phyloP scores from a whole-genome alignment of 2,329 filamentous ascomycete species.

The Hymenoscyphus salicellus region DNA sequence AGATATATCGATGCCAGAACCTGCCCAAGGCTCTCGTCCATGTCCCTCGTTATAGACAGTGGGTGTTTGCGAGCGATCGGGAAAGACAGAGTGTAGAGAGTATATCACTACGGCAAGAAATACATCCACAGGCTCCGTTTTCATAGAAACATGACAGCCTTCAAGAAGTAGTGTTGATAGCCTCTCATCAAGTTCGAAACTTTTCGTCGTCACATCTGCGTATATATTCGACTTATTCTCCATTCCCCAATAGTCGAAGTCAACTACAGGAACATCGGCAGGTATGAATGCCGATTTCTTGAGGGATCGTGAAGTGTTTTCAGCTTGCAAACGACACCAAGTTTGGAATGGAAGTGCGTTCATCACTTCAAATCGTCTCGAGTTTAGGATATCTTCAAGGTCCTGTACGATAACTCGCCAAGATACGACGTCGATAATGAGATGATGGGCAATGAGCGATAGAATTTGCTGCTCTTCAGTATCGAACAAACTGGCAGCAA shows the following conservation, averaged over 20 bases:
- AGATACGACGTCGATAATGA: constrained; percentile 37
- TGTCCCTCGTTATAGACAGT: constrained; percentile 43
- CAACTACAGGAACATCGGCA: constrained; percentile 28
- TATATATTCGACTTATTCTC: constrained; percentile 34
- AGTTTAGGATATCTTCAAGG: constrained; percentile 32
- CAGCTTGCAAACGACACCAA: constrained; percentile 37
- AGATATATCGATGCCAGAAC: constrained; percentile 37
- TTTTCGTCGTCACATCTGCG: constrained; percentile 35
- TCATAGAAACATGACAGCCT: constrained; percentile 33
- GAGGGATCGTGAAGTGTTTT: constrained; percentile 29
- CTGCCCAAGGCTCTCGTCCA: constrained; percentile 40
- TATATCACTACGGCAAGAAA: constrained; percentile 37
- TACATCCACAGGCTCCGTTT: constrained; percentile 41
- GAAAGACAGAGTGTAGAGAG: constrained; percentile 39
- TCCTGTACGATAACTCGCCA: constrained; percentile 40
- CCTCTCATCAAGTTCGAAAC: constrained; percentile 42
- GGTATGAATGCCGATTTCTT: constrained; percentile 32
- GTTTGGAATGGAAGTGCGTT: constrained; percentile 38
- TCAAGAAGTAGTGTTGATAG: constrained; percentile 28
- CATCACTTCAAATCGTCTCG: background rate
- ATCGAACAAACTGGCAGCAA: constrained; percentile 19
- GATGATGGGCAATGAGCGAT: constrained; percentile 22
- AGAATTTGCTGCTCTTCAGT: constrained; percentile 36
- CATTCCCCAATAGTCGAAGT: constrained; percentile 41
- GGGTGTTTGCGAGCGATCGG: constrained; percentile 31